phyloP scores from a whole-genome alignment of 257 asterid genomes.

The Leptodermis oblonga region DNA sequence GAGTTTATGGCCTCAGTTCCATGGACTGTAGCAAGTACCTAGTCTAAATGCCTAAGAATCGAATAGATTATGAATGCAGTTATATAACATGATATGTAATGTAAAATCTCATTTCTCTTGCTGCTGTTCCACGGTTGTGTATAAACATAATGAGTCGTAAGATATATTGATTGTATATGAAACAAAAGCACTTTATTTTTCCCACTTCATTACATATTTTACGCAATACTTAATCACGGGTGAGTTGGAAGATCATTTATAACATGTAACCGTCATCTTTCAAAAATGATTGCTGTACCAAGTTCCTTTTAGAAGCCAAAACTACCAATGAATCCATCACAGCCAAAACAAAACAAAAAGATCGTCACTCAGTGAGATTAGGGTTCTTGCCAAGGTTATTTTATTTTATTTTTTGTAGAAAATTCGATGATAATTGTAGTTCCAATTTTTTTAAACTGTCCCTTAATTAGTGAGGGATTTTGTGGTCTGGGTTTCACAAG shows the following conservation, averaged over 20 bases:
- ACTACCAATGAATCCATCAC: not conserved
- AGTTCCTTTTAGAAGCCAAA: not conserved
- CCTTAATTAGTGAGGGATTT: too few relatives aligned
- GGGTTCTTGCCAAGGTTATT: too few relatives aligned
- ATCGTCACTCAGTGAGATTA: too few relatives aligned
- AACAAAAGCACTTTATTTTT: not conserved
- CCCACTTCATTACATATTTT: not conserved
- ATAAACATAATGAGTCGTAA: not conserved
- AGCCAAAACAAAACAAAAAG: not conserved
- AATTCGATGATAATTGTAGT: too few relatives aligned
- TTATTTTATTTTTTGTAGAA: too few relatives aligned
- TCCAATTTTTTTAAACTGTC: too few relatives aligned
- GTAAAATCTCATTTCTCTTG: not conserved
- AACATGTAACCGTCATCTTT: not conserved
- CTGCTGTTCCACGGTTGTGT: not conserved
- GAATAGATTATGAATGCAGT: not conserved
- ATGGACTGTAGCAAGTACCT: not conserved
- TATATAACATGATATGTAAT: not conserved
- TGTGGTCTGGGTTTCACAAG: too few relatives aligned
- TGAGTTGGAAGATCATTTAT: too few relatives aligned
- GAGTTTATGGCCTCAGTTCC: not conserved
- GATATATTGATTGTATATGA: constrained; percentile 2
- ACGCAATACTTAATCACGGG: not conserved
- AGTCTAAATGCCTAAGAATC: not conserved
- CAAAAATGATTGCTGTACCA: not conserved